Evolutionary conservation across 2,329 filamentous ascomycete species (phyloP).

Genomic region (Arthrobotrys megalospora): DNA sequence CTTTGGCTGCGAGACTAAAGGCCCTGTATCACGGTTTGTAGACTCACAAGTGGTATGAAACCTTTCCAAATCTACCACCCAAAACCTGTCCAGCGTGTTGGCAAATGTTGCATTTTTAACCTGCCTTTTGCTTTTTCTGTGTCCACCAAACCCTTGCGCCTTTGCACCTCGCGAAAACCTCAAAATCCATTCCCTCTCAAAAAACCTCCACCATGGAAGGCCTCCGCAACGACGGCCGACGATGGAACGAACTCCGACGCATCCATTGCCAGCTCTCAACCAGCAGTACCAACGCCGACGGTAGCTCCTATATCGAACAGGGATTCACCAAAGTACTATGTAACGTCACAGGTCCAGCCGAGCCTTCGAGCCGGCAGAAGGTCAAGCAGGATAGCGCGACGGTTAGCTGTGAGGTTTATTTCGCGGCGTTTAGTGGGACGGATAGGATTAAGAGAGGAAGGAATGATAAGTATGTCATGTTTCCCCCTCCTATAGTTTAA

Average conservation of each 20-base stretch:
- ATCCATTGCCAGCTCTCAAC: slow-evolving; percentile 91
- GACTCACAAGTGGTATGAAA: no score
- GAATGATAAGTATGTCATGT: slow-evolving; percentile 79
- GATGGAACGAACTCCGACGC: slow-evolving; percentile 96
- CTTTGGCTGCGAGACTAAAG: no score
- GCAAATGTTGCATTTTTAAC: slow-evolving; percentile 30
- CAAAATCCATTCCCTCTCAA: slow-evolving; percentile 14
- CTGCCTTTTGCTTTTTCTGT: neutral
- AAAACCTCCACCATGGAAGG: slow-evolving; percentile 63
- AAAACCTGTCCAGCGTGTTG: neutral
- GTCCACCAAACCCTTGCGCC: neutral
- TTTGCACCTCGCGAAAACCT: slow-evolving; percentile 19
- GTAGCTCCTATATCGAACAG: slow-evolving; percentile 94
- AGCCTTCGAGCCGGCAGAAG: slow-evolving; percentile 73
- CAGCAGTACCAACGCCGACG: slow-evolving; percentile 86
- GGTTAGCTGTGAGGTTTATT: slow-evolving; percentile 84
- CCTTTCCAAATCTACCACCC: no score
- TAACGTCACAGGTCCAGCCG: slow-evolving; percentile 86
- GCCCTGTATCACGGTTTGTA: no score
- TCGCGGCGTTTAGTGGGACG: slow-evolving; percentile 89
- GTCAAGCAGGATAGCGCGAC: slow-evolving; percentile 73
- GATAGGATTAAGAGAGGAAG: slow-evolving; percentile 83
- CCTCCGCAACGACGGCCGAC: slow-evolving; percentile 76
- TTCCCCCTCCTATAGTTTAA: slow-evolving; percentile 11
- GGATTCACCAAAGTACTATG: slow-evolving; percentile 98